Evolutionary conservation across 2,329 filamentous ascomycete species (phyloP).

Genomic region (Aspergillus sp.): DNA sequence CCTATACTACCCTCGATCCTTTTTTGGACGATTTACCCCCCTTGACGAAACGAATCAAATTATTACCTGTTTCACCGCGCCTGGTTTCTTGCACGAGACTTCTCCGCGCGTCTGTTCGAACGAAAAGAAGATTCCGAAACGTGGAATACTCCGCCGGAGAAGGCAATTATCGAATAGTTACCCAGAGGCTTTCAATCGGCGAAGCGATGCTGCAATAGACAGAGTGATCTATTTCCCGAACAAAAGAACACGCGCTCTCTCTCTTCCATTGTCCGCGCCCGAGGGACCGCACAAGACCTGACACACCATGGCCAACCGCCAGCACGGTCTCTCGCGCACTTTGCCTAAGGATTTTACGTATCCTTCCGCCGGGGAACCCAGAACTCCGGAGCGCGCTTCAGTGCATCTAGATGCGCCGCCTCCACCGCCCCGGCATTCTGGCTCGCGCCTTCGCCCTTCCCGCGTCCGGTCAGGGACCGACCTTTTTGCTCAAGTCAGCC

Average conservation of each 20-base stretch:
- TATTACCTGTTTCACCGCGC: background rate
- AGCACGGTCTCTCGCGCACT: conserved; percentile 44
- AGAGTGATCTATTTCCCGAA: background rate
- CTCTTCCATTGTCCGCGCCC: conserved; percentile 1
- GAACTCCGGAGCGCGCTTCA: conserved; percentile 44
- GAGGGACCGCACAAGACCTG: conserved; percentile 6
- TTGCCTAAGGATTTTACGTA: conserved; percentile 50
- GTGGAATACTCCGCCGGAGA: background rate
- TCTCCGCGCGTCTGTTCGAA: conserved; percentile 8
- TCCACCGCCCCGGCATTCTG: conserved; percentile 46
- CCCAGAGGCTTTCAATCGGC: conserved; percentile 4
- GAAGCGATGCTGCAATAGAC: conserved; percentile 19
- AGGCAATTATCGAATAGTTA: background rate
- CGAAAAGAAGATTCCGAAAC: background rate
- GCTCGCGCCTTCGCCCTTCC: conserved; percentile 41
- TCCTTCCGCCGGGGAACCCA: conserved; percentile 39
- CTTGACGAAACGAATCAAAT: conserved; percentile 10
- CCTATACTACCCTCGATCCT: conserved; percentile 7
- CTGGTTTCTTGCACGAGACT: background rate
- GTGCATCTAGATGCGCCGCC: conserved; percentile 43
- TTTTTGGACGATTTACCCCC: conserved; percentile 7
- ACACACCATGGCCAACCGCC: conserved; percentile 39
- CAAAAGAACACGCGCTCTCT: conserved; percentile 2
- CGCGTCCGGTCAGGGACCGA: conserved; percentile 41
- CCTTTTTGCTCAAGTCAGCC: conserved; percentile 34